Evolutionary conservation across 331 rosid species (phyloP).

Genomic region (Saraca asoca): DNA sequence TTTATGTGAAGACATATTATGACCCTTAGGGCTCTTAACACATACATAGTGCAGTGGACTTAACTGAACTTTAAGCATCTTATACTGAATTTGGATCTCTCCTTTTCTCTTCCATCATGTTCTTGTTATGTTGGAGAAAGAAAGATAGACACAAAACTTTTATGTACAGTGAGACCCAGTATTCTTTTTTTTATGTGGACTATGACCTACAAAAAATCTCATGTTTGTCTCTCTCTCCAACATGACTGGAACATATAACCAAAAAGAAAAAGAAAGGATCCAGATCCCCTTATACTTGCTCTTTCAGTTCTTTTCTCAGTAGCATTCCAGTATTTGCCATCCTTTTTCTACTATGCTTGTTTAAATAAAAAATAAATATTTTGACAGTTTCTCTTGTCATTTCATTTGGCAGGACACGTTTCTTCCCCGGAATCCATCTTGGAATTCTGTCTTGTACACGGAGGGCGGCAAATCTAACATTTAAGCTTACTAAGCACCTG

Average conservation of each 20-base stretch:
- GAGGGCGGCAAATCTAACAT: slow-evolving; percentile 50
- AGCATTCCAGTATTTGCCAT: background rate
- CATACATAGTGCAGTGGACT: background rate
- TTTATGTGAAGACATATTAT: background rate
- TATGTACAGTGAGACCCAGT: too few relatives aligned
- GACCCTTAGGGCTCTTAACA: too few relatives aligned
- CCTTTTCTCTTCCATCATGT: too few relatives aligned
- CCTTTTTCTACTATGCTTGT: background rate
- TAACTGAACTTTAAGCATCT: background rate
- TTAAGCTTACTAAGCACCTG: slow-evolving; percentile 25
- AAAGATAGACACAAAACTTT: too few relatives aligned
- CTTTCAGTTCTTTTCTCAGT: background rate
- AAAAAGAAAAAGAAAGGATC: too few relatives aligned
- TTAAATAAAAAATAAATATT: background rate
- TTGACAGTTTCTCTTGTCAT: slow-evolving; percentile 21
- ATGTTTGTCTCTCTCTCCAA: too few relatives aligned
- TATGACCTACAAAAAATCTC: too few relatives aligned
- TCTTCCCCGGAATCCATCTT: slow-evolving; percentile 64
- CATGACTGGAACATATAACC: too few relatives aligned
- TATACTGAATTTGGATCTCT: background rate
- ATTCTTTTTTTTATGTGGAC: too few relatives aligned
- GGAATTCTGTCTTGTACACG: slow-evolving; percentile 58
- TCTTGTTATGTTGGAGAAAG: too few relatives aligned
- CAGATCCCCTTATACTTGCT: too few relatives aligned
- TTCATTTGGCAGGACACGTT: slow-evolving; percentile 65